These are phyloP conservation scores for Lodderomyces pseudojiufengensis DNA, from an alignment of 1,139 yeast species.

Conservation along the genomic window DNA sequence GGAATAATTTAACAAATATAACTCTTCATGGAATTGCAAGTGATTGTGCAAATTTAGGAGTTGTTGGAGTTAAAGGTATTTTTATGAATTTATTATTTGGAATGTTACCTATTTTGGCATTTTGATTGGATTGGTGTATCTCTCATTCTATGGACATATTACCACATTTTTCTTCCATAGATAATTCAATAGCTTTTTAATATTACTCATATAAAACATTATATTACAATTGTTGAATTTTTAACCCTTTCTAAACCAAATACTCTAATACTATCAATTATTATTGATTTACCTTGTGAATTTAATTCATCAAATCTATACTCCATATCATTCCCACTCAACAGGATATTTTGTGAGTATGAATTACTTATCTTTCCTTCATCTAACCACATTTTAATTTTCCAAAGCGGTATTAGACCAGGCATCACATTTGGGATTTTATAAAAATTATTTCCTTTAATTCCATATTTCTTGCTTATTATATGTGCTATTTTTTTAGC, in stretches of 20 bases:
- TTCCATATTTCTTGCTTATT: constrained; percentile 14
- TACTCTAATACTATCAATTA: constrained; percentile 38
- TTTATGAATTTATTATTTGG: constrained; percentile 5
- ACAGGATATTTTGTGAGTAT: constrained; percentile 17
- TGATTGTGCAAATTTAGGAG: constrained; percentile 9
- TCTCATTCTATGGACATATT: no score
- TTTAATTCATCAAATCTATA: constrained; percentile 19
- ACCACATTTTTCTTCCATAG: constrained; percentile 4
- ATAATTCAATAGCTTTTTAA: no score
- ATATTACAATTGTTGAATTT: constrained; percentile 17
- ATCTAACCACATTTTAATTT: constrained; percentile 30
- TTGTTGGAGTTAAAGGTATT: neutral
- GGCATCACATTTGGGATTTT: constrained; percentile 46
- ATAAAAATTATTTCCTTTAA: constrained; percentile 4
- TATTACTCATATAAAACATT: no score
- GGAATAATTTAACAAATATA: constrained; percentile 10
- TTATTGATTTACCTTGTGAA: constrained; percentile 21
- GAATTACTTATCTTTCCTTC: constrained; percentile 16
- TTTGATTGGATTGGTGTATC: constrained; percentile 1
- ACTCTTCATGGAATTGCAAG: constrained; percentile 11
- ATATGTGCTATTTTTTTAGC: constrained; percentile 23
- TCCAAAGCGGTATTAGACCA: constrained; percentile 49
- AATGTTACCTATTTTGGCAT: constrained; percentile 5
- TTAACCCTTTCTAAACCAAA: constrained; percentile 33
- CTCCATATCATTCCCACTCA: constrained; percentile 13